Evolutionary conservation across 768 basidiomycete species (phyloP).

Genomic region (Hortiboletus flavorubellus): DNA sequence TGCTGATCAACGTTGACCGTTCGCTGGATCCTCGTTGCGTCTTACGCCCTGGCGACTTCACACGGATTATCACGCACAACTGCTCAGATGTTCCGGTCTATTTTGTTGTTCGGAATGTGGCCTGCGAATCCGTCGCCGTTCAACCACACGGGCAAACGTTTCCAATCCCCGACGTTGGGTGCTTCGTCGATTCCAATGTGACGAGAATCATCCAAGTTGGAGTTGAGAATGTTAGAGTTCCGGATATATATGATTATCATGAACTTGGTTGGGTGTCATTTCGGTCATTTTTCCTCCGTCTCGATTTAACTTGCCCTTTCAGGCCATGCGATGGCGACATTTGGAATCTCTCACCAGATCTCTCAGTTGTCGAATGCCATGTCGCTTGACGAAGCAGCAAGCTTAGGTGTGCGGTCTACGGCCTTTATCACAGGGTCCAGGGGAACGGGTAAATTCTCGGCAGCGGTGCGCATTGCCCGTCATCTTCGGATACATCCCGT

Average conservation of each 20-base stretch:
- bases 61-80: neutral
- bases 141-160: slow-evolving; percentile 46
- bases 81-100: slow-evolving; percentile 52
- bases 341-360: slow-evolving; percentile 46
- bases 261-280: slow-evolving; percentile 43
- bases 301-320: slow-evolving; percentile 12
- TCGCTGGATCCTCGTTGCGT: slow-evolving; percentile 19
- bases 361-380: slow-evolving; percentile 58
- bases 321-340: slow-evolving; percentile 14
- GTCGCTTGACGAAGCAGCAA: slow-evolving; percentile 50
- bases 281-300: neutral
- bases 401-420: slow-evolving; percentile 63
- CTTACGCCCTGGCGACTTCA: slow-evolving; percentile 6
- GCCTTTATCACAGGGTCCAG: slow-evolving; percentile 75
- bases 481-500: slow-evolving; percentile 72
- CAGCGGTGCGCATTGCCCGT: slow-evolving; percentile 52
- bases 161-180: slow-evolving; percentile 71
- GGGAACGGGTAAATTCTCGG: slow-evolving; percentile 79
- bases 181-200: slow-evolving; percentile 69
- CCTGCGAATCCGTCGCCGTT: slow-evolving; percentile 51
- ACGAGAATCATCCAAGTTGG: slow-evolving; percentile 83
- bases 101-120: slow-evolving; percentile 77
- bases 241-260: slow-evolving; percentile 47
- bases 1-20: slow-evolving; percentile 57
- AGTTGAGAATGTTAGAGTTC: slow-evolving; percentile 62